Percentiles rank a stretch among this genome's conserved stretches.
Evolutionary conservation across 1,284 basidiomycete species (phyloP).

Genomic region (Schizophyllum amplum): DNA sequence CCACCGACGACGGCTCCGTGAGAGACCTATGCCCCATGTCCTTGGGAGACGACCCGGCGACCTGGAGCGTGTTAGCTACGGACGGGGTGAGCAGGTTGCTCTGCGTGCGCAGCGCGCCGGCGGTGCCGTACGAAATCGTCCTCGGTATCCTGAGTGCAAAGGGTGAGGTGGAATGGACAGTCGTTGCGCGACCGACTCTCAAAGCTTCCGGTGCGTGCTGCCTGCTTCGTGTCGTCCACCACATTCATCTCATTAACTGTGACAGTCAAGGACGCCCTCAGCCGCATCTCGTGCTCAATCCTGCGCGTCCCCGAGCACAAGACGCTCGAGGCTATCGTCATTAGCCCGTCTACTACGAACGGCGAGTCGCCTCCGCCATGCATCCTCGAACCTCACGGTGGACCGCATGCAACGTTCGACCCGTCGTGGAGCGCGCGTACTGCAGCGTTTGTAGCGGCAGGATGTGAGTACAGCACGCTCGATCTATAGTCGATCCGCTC

Average conservation of each 20-base stretch:
- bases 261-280: slow-evolving; percentile 35
- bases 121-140: slow-evolving; percentile 41
- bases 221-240: background rate
- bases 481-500: background rate
- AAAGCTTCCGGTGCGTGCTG: slow-evolving; percentile 28
- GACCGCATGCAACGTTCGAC: slow-evolving; percentile 47
- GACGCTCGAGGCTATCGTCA: slow-evolving; percentile 46
- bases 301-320: slow-evolving; percentile 38
- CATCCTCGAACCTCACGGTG: slow-evolving; percentile 58
- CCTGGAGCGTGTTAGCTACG: slow-evolving; percentile 47
- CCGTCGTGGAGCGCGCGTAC: slow-evolving; percentile 39
- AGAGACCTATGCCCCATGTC: slow-evolving; percentile 30
- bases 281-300: slow-evolving; percentile 29
- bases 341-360: slow-evolving; percentile 22
- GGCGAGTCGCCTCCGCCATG: slow-evolving; percentile 27
- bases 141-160: slow-evolving; percentile 30
- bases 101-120: slow-evolving; percentile 43
- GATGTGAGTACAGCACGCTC: slow-evolving; percentile 53
- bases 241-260: background rate
- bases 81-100: slow-evolving; percentile 38
- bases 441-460: slow-evolving; percentile 45
- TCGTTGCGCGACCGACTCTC: slow-evolving; percentile 34
- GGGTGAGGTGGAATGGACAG: slow-evolving; percentile 29
- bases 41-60: slow-evolving; percentile 27
- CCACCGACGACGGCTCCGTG: slow-evolving; percentile 27